A percentile compares a stretch with the other conserved stretches of the same genome.
phyloP scores from a whole-genome alignment of 768 basidiomycete genomes.

The Boletus speciosus region DNA sequence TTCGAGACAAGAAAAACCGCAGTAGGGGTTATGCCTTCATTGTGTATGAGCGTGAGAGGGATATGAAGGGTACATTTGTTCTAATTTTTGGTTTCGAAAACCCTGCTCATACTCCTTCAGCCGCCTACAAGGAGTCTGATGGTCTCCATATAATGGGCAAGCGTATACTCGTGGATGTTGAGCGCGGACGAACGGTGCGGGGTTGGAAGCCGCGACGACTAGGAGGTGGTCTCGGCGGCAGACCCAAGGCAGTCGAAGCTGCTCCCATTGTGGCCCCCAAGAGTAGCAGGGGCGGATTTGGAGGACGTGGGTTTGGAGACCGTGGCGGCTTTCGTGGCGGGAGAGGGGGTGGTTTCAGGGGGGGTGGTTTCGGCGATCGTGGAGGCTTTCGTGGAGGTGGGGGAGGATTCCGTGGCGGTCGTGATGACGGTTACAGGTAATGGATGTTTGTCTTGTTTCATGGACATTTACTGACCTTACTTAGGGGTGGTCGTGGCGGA shows the following conservation, averaged over 20 bases:
- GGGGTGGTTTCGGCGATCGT: slow-evolving; percentile 40
- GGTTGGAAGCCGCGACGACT: slow-evolving; percentile 98
- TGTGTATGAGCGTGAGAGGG: slow-evolving; percentile 95
- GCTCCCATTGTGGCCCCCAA: slow-evolving; percentile 28
- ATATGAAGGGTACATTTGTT: slow-evolving; percentile 86
- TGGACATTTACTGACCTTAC: slow-evolving; percentile 16
- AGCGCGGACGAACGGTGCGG: slow-evolving; percentile 94
- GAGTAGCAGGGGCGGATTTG: slow-evolving; percentile 39
- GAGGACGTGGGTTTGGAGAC: slow-evolving; percentile 40
- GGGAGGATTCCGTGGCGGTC: slow-evolving; percentile 36
- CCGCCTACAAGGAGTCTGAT: slow-evolving; percentile 98
- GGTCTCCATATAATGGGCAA: slow-evolving; percentile 95
- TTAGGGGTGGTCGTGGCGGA: slow-evolving; percentile 62
- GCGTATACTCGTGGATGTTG: slow-evolving; percentile 95
- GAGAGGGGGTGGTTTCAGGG: slow-evolving; percentile 43
- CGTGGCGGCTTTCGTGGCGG: slow-evolving; percentile 40
- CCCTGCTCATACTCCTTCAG: slow-evolving; percentile 36
- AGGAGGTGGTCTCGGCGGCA: slow-evolving; percentile 98
- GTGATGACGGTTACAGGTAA: slow-evolving; percentile 53
- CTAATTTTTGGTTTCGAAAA: slow-evolving; percentile 7
- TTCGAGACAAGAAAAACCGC: slow-evolving; percentile 84
- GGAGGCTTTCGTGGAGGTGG: slow-evolving; percentile 43
- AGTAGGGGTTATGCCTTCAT: slow-evolving; percentile 94
- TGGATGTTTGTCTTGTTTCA: not conserved
- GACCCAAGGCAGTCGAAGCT: slow-evolving; percentile 75